phyloP scores from a whole-genome alignment of 108 stramenopile genomes.

The Fragilaria radians region DNA sequence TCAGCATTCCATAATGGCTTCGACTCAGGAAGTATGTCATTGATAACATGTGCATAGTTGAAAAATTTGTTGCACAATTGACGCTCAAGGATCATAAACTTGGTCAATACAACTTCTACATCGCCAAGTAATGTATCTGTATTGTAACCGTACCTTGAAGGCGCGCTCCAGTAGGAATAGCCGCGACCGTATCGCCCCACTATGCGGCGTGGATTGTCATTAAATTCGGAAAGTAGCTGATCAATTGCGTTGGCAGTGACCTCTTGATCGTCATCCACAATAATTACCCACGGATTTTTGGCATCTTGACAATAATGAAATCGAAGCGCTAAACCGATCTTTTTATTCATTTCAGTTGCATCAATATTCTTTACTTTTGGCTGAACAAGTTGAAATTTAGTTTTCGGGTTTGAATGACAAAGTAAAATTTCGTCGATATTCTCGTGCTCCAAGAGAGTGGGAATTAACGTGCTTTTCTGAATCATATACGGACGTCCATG shows the following conservation, averaged over 20 bases:
- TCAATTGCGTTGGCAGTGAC: slow-evolving; percentile 18
- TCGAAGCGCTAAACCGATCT: slow-evolving; percentile 26
- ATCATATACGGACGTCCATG: slow-evolving; percentile 33
- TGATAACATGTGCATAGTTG: slow-evolving; percentile 24
- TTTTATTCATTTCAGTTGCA: slow-evolving; percentile 22
- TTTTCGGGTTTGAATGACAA: slow-evolving; percentile 27
- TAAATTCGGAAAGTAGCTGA: slow-evolving; percentile 22
- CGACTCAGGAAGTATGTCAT: slow-evolving; percentile 16
- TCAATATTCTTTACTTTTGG: slow-evolving; percentile 33
- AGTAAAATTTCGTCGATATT: slow-evolving; percentile 30
- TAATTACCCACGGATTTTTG: slow-evolving; percentile 24
- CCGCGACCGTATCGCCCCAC: slow-evolving; percentile 32
- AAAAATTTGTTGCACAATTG: slow-evolving; percentile 28
- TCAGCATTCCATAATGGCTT: slow-evolving; percentile 45
- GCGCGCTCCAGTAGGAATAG: slow-evolving; percentile 28
- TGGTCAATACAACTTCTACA: slow-evolving; percentile 32
- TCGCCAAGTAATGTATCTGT: slow-evolving; percentile 7
- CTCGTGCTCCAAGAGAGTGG: slow-evolving; percentile 18
- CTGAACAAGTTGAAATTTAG: slow-evolving; percentile 26
- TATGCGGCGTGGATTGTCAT: slow-evolving; percentile 25
- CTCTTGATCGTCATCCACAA: slow-evolving; percentile 39
- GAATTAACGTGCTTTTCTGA: slow-evolving; percentile 16
- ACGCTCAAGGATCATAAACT: slow-evolving; percentile 41
- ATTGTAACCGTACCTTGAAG: slow-evolving; percentile 36
- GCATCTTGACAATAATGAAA: slow-evolving; percentile 34